Evolutionary conservation across 768 basidiomycete species (phyloP).

Genomic region (Boletus huronensis): DNA sequence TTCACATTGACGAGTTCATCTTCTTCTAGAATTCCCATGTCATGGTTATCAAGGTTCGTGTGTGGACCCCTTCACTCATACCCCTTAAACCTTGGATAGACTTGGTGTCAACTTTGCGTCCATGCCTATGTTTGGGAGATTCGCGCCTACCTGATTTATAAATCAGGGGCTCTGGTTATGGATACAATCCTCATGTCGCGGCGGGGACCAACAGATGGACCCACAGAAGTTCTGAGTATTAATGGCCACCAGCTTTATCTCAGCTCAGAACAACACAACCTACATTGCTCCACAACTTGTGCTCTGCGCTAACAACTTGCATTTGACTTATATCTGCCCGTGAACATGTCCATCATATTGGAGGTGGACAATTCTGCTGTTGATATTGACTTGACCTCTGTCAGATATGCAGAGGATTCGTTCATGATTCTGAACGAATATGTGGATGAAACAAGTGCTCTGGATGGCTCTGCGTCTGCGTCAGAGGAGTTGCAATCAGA

Average conservation of each 20-base stretch:
- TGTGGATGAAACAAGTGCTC: neutral
- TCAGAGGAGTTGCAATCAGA: constrained; percentile 15
- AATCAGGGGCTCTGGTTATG: neutral
- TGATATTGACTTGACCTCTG: constrained; percentile 7
- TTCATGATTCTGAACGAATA: constrained; percentile 6
- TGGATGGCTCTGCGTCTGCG: neutral
- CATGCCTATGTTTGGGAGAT: constrained; percentile 20
- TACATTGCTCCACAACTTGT: neutral
- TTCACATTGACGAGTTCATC: neutral
- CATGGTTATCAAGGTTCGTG: constrained; percentile 21
- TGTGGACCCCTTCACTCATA: neutral
- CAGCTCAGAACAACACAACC: neutral
- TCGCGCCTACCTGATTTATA: neutral
- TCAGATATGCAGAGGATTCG: constrained; percentile 5
- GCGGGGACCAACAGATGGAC: constrained; percentile 13
- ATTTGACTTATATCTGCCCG: neutral
- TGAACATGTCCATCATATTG: constrained; percentile 15
- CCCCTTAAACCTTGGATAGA: neutral
- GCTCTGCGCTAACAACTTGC: neutral
- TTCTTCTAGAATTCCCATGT: neutral
- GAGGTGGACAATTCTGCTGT: constrained; percentile 11
- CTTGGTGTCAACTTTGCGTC: constrained; percentile 20
- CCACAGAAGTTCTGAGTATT: constrained; percentile 13
- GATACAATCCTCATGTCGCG: constrained; percentile 1
- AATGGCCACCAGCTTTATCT: neutral